Conservation (phyloP, 192 early-diverging fungal species). For the Coemansia sp. region DNA sequence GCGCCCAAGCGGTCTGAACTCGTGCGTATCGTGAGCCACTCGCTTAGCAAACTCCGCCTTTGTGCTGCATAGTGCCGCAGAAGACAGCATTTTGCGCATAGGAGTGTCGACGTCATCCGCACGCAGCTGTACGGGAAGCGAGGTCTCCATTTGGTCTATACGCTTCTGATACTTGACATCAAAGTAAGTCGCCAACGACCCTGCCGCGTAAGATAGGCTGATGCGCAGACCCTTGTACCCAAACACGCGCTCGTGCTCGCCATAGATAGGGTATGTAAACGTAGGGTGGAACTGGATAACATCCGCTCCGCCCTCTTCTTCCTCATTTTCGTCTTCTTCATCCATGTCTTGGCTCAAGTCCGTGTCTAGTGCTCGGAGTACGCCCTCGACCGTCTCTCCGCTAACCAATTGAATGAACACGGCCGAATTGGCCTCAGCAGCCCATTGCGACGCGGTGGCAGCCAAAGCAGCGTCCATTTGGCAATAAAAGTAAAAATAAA, state of each 20-base stretch:
- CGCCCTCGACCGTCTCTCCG: constrained; percentile 33
- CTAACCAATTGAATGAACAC: constrained; percentile 46
- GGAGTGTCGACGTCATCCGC: constrained; percentile 68
- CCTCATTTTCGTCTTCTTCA: constrained; percentile 44
- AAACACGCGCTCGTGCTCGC: constrained; percentile 82
- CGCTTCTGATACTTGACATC: constrained; percentile 64
- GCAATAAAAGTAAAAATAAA: background rate
- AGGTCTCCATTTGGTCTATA: constrained; percentile 57
- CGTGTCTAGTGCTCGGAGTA: constrained; percentile 31
- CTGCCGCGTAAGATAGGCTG: constrained; percentile 74
- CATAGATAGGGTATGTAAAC: constrained; percentile 90
- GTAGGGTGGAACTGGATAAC: constrained; percentile 71
- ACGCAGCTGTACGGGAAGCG: constrained; percentile 31
- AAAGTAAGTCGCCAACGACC: constrained; percentile 77
- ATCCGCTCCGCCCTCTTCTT: constrained; percentile 39
- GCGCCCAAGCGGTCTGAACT: constrained; percentile 78
- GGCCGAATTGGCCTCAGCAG: constrained; percentile 41
- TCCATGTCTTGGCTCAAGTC: constrained; percentile 31
- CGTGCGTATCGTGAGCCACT: constrained; percentile 61
- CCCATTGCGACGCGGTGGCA: constrained; percentile 48
- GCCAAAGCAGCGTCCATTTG: constrained; percentile 38
- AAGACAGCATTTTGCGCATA: constrained; percentile 62
- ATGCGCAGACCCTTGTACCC: constrained; percentile 86
- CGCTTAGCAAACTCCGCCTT: constrained; percentile 64
- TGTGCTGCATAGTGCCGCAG: constrained; percentile 59